phyloP scores from a whole-genome alignment of 2,329 filamentous ascomycete species.

The Pseudogymnoascus sp. region DNA sequence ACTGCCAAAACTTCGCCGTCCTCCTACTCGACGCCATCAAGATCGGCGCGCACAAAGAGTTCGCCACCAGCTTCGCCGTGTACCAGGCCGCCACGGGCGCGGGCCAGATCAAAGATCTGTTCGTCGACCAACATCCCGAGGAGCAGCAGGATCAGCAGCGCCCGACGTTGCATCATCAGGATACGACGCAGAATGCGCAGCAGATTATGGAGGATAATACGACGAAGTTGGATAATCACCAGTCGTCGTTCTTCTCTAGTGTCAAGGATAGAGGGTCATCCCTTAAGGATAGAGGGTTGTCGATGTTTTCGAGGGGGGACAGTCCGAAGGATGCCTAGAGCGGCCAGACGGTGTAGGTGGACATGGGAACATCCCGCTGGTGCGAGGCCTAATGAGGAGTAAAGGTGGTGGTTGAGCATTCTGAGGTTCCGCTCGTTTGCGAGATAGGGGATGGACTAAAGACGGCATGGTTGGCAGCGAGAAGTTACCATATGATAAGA shows the following conservation, averaged over 20 bases:
- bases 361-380: not conserved
- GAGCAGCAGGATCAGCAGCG: constrained; percentile 26
- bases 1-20: constrained; percentile 51
- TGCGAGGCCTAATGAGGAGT: not conserved
- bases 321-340: not conserved
- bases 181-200: constrained; percentile 41
- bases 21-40: constrained; percentile 47
- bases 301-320: not conserved
- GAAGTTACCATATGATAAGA: not conserved
- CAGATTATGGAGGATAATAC: constrained; percentile 49
- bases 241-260: constrained; percentile 16
- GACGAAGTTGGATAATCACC: constrained; percentile 39
- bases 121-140: constrained; percentile 32
- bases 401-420: not conserved
- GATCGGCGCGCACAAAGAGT: constrained; percentile 41
- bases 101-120: constrained; percentile 45
- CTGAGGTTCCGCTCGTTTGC: not conserved
- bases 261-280: not conserved
- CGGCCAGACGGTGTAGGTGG: not conserved
- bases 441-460: not conserved
- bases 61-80: constrained; percentile 45
- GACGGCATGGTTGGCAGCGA: not conserved
- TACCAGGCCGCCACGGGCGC: constrained; percentile 43
- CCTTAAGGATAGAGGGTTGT: not conserved
- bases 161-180: constrained; percentile 24